Conservation (phyloP, 2,329 filamentous ascomycete genomes). For the Phyllosticta citribraziliensis region DNA sequence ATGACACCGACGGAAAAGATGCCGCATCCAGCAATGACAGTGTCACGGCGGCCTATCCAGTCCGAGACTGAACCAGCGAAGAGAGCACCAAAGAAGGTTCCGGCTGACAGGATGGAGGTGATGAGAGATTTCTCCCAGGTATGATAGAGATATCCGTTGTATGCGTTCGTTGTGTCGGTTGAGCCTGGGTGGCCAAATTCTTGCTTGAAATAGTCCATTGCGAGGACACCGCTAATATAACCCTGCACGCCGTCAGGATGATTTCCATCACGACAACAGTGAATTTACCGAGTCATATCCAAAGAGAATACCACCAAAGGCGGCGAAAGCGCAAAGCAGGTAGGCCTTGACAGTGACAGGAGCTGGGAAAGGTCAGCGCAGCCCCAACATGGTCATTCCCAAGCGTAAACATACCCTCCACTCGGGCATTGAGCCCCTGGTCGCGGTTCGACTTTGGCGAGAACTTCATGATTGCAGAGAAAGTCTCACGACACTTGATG, state of each 20-base stretch:
- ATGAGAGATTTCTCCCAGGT: slow-evolving; percentile 46
- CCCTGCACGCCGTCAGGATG: slow-evolving; percentile 21
- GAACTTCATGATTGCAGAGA: not conserved
- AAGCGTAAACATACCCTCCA: not conserved
- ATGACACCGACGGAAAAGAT: slow-evolving; percentile 50
- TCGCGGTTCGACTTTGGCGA: slow-evolving; percentile 14
- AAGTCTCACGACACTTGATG: not conserved
- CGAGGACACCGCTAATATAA: slow-evolving; percentile 59
- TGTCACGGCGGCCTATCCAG: slow-evolving; percentile 53
- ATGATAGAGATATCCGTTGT: slow-evolving; percentile 49
- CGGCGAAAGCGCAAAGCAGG: slow-evolving; percentile 37
- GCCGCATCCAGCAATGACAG: slow-evolving; percentile 50
- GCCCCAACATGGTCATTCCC: not conserved
- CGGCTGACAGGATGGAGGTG: slow-evolving; percentile 66
- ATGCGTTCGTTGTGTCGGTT: slow-evolving; percentile 49
- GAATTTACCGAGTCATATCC: slow-evolving; percentile 60
- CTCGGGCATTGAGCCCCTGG: slow-evolving; percentile 29
- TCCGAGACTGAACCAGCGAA: slow-evolving; percentile 50
- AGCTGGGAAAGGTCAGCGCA: slow-evolving; percentile 39
- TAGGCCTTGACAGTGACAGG: slow-evolving; percentile 39
- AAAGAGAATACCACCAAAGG: slow-evolving; percentile 58
- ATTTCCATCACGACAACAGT: not conserved
- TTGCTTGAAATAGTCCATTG: slow-evolving; percentile 48
- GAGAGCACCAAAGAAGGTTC: slow-evolving; percentile 67
- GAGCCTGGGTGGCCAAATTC: slow-evolving; percentile 43